Percentiles rank a stretch among this genome's conserved stretches.
phyloP scores from a whole-genome alignment of 1,284 basidiomycete genomes.

The Peniophora sp. region DNA sequence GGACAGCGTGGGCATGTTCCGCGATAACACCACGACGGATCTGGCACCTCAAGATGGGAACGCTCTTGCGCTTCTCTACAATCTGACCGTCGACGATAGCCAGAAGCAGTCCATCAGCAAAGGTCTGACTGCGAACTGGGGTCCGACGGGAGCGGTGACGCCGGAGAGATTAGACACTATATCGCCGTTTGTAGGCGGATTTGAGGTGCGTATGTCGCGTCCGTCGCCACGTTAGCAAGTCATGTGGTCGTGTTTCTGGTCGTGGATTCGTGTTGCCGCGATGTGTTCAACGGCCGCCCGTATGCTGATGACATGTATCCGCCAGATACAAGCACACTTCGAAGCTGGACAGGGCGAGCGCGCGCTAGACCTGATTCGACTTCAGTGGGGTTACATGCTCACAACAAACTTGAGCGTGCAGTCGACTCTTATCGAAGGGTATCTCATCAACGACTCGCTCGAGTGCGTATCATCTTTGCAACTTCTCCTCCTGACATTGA shows the following conservation, averaged over 20 bases:
- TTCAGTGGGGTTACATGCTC: constrained; percentile 48
- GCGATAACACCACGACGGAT: constrained; percentile 35
- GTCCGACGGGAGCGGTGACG: constrained; percentile 36
- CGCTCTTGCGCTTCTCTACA: constrained; percentile 40
- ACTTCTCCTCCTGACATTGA: neutral
- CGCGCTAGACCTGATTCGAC: constrained; percentile 39
- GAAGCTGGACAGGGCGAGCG: constrained; percentile 35
- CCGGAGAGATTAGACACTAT: constrained; percentile 46
- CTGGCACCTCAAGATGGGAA: constrained; percentile 45
- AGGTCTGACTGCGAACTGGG: constrained; percentile 40
- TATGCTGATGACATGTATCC: too few relatives aligned
- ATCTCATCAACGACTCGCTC: constrained; percentile 43
- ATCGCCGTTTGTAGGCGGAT: constrained; percentile 13
- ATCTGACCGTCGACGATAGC: constrained; percentile 30
- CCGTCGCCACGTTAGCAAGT: neutral
- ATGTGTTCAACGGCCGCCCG: too few relatives aligned
- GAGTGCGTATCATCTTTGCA: constrained; percentile 8
- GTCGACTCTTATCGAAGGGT: constrained; percentile 45
- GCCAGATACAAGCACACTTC: constrained; percentile 38
- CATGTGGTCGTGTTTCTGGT: neutral
- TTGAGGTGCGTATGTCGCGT: constrained; percentile 16
- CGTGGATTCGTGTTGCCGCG: too few relatives aligned
- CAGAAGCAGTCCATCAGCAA: constrained; percentile 34
- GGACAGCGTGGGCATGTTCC: constrained; percentile 33
- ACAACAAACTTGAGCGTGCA: constrained; percentile 43